Conservation (phyloP, 2,329 filamentous ascomycete genomes). For the Coniosporium tulheliwenetii region DNA sequence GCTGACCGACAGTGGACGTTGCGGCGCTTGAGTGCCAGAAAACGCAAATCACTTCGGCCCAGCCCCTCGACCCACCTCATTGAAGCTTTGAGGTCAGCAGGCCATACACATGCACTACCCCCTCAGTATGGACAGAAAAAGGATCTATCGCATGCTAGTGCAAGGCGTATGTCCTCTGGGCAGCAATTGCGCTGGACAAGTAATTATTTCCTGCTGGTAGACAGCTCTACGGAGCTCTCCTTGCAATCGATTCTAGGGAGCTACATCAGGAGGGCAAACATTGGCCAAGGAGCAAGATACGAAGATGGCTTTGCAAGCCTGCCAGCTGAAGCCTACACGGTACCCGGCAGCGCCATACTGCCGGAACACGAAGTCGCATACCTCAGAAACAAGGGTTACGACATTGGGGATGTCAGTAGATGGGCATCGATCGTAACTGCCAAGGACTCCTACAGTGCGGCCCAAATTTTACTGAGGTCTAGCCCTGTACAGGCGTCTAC, state of each 20-base stretch:
- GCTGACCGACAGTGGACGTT: slow-evolving; percentile 7
- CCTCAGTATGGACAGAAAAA: neutral
- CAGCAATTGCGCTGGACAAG: neutral
- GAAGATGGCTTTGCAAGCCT: neutral
- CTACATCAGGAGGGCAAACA: slow-evolving; percentile 3
- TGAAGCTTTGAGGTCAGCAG: neutral
- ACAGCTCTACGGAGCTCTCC: slow-evolving; percentile 1
- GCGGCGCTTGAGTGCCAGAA: slow-evolving; percentile 5
- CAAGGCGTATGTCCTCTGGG: neutral
- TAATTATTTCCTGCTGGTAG: slow-evolving; percentile 1
- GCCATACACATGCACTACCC: neutral
- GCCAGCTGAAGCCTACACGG: neutral
- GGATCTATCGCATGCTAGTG: slow-evolving; percentile 4
- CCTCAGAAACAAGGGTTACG: slow-evolving; percentile 6
- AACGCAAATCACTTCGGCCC: neutral
- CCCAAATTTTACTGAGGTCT: too few relatives aligned
- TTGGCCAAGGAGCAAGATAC: neutral
- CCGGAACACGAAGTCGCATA: slow-evolving; percentile 3
- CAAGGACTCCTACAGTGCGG: neutral
- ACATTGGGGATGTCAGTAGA: slow-evolving; percentile 8
- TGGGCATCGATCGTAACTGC: slow-evolving; percentile 1
- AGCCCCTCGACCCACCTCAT: slow-evolving; percentile 1
- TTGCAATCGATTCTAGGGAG: slow-evolving; percentile 6
- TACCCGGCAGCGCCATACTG: neutral
- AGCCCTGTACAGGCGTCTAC: too few relatives aligned